Evolutionary conservation across 108 stramenopile species (phyloP), one percentile per base, ranked within the genome.

Genomic region (Pseudonitzschia multiseries): DNA sequence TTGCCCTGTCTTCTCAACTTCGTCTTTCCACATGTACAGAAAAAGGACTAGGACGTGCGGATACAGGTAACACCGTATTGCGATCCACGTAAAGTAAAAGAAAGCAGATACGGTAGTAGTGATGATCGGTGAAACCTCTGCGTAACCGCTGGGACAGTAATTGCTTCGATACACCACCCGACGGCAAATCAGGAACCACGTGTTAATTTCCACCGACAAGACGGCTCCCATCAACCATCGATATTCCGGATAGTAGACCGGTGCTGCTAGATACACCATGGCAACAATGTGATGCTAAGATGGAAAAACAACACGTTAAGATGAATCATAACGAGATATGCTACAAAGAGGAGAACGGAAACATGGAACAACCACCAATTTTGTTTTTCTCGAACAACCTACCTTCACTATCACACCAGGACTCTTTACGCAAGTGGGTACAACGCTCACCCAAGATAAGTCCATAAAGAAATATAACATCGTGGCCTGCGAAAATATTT

Each of bases 101-200:
- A 84, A 71, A 24, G 88, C 76, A 29, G 84, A 86, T 32, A 89
- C 87, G 22, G 87, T 44, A 60, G 86, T 84, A n/a, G 86, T 65
- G 27, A 84, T 83, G 22, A 89, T 24, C 42, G 79, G 71, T 84
- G 84, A 85, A 14, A 82, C 86, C 3, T 72, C 69, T 33, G 21
- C 33, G 36, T 62, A 62, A 71, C 84, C 76, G 5, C 85, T 81
- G 42, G 83, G 79, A 48, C 82, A 86, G 69, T 90, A 87, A 70
- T 86, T 86, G 17, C 84, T 83, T 32, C 89, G 69, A 26, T 86
- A 77, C 15, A 86, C 87, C 42, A 90, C 84, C 46, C 94, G 76
- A 33, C 94, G 84, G 20, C 87, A 88, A 57, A 96, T 93, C 57
- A 96, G 82, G 44, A 91, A 92, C 94, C 94, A 96, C 0, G 94